Evolutionary conservation across 83 land plant genomes (phyloP), one percentile per base, ranked within the genome.

Genomic region (Picea abies): DNA sequence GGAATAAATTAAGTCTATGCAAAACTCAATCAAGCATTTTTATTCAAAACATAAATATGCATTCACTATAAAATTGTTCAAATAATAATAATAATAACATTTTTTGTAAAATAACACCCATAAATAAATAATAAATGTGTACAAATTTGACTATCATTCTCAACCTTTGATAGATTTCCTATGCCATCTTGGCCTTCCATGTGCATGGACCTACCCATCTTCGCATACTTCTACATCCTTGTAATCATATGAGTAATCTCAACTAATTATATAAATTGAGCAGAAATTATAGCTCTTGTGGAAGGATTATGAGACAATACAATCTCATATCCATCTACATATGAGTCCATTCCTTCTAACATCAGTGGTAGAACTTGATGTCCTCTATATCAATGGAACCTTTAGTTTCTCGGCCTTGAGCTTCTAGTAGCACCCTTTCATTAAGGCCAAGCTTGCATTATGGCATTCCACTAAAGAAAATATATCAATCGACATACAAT

Each of bases 401-500:
- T 75, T 97, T 97, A n/a, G 99, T 88, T 37, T 96, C 60, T 79
- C 98, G 89, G 44, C 97, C 99, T 91, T 97, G 99, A 73, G 99
- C 99, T 84, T 97, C 99, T 86, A 97, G 82, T 60, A 97, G 86
- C 61, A 97, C 96, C 83, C 95, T 89, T 82, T 97, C 99, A 86
- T 97, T 95, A 7, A 97, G 96, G 60, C 99, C 99, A 60, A 97
- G 98, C 80, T 97, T 97, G 86, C 99, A 97, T 84, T 97, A 98
- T 71, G 99, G 99, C 99, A 97, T 97, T 61, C 99, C 99, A 91
- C 99, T 97, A 88, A 70, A 83, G 29, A 69, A 44, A 72, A 78
- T 19, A 72, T 35, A 71, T 37, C 39, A 78, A 79, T 47, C 22
- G 73, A 4, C 1, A 29, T 76, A 52, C 32, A 52, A 19, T 52